A percentile compares a stretch with the other conserved stretches of the same genome.
Conservation (phyloP, 257 asterid genomes). For the Fraxinus anomala region DNA sequence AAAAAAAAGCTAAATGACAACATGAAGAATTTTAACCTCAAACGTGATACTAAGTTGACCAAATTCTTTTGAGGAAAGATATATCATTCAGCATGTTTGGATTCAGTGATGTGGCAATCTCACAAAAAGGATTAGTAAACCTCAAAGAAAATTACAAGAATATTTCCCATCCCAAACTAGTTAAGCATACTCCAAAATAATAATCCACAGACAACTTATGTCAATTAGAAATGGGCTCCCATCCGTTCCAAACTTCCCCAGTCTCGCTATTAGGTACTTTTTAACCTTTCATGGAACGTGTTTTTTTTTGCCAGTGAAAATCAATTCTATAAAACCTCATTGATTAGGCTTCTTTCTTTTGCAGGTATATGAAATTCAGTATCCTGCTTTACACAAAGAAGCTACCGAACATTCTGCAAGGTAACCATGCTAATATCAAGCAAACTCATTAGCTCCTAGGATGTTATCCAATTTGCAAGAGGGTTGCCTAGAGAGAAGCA, state of each 20-base stretch:
- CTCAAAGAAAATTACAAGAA: not conserved
- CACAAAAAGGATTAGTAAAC: not conserved
- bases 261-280: not conserved
- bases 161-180: no score
- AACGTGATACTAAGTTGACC: not conserved
- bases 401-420: not conserved
- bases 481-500: conserved; percentile 20
- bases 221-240: not conserved
- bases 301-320: not conserved
- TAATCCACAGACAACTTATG: not conserved
- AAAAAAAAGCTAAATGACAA: not conserved
- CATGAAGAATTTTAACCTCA: not conserved
- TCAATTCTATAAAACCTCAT: not conserved
- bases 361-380: not conserved
- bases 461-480: conserved; percentile 3
- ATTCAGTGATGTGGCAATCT: not conserved
- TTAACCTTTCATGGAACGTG: not conserved
- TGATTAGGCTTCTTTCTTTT: not conserved
- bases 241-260: not conserved
- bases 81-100: not conserved
- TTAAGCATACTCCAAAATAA: not conserved
- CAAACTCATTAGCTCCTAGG: conserved; percentile 10
- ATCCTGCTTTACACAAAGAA: not conserved
- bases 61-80: not conserved
- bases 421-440: conserved; percentile 18